Base-by-base conservation (phyloP, 2,329 filamentous ascomycete species). In the Clonostachys chloroleuca region DNA sequence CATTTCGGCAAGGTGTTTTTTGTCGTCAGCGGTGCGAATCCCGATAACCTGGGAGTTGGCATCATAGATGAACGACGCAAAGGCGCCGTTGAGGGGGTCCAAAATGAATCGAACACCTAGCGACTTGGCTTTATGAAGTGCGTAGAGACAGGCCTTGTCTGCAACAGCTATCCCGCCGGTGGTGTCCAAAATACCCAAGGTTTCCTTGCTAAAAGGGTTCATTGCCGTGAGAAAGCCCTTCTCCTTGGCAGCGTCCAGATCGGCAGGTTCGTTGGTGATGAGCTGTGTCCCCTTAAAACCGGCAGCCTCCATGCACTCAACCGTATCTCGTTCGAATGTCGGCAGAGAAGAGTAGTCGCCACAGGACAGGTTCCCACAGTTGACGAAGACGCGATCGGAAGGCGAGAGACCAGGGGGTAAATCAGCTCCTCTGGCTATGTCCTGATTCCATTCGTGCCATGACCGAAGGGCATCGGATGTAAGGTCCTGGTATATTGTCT, bases 401-500 rank as follows among this genome's bases (percentile, higher is more conserved):
- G 50, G 53, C 12, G 51, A 66, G 56, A 74, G 59, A 1, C 69
- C 69, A 0, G 59, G 59, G 1, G 70, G 69, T 0, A 67, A 51
- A 4, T 52, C 57, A 20, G 56, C 46, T 6, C 58, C 58, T 2
- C 46, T 51, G 5, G 52, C 57, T 1, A 74, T 50, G 43, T 73
- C 63, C 9, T 52, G 51, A 48, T 78, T 77, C 74, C 74, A 78
- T 3, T 51, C 49, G 5, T 67, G 59, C 72, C 72, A 78, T 1
- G 55, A 54, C 5, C 53, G 45, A 9, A 72, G 60, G 1, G 73
- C 68, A 42, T 76, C 69, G 12, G 64, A 51, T 1, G 71, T 64
- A 6, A 78, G 62, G 5, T 65, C 58, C 51, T 77, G 73, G 50
- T 78, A 78, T 47, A 69, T 67, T 2, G 61, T 66, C 51, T 75